Percentiles rank a stretch among this genome's conserved stretches.
phyloP scores from a whole-genome alignment of 2,329 filamentous ascomycete species.

The Diaporthe sp. region DNA sequence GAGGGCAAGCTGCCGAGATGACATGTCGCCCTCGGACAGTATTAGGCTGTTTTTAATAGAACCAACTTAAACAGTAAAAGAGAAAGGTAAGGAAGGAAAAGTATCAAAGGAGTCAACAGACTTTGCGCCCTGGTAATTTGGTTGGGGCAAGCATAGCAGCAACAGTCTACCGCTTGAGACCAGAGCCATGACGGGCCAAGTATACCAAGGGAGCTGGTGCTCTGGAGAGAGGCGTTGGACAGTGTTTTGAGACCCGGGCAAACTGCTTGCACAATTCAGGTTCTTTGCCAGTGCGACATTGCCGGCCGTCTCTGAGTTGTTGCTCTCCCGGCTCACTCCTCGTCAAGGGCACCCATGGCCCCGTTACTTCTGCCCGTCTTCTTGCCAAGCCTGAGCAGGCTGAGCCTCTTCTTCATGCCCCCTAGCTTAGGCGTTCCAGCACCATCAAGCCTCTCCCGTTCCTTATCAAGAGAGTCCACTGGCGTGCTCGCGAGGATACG shows the following conservation, averaged over 20 bases:
- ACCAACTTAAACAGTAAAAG: background rate
- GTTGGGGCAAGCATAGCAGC: background rate
- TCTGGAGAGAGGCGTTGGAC: background rate
- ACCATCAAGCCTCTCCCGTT: conserved; percentile 44
- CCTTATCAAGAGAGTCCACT: conserved; percentile 41
- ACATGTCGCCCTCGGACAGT: background rate
- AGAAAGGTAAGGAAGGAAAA: background rate
- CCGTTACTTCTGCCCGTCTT: conserved; percentile 71
- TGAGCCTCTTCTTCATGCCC: conserved; percentile 83
- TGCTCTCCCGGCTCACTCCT: conserved; percentile 58
- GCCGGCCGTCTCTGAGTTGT: background rate
- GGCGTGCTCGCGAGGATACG: conserved; percentile 30
- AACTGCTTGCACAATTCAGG: background rate
- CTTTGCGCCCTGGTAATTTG: background rate
- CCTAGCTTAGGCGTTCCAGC: conserved; percentile 63
- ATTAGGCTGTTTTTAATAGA: background rate
- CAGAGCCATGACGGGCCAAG: background rate
- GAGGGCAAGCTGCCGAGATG: background rate
- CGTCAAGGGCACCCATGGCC: conserved; percentile 67
- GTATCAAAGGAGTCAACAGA: background rate
- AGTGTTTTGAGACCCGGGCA: background rate
- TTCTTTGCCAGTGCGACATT: background rate
- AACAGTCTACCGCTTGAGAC: background rate
- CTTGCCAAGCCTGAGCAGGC: conserved; percentile 80
- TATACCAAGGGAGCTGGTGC: background rate